Conservation (phyloP, 192 early-diverging fungal genomes). For the Linnemannia elongata region DNA sequence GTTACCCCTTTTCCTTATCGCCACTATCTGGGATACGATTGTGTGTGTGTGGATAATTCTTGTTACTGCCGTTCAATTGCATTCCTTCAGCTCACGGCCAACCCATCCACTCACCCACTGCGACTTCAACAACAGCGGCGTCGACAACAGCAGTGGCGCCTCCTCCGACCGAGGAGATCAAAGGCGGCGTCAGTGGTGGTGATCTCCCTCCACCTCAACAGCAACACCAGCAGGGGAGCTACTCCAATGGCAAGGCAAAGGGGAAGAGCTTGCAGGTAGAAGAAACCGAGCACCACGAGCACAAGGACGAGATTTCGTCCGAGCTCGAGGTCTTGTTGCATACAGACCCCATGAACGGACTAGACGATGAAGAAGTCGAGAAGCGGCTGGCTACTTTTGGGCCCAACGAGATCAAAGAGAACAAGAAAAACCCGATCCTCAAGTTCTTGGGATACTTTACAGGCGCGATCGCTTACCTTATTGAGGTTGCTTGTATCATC, state of each 20-base stretch:
- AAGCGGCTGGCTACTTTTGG: slow-evolving; percentile 81
- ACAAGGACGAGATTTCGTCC: slow-evolving; percentile 81
- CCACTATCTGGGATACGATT: not conserved
- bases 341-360: slow-evolving; percentile 83
- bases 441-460: slow-evolving; percentile 91
- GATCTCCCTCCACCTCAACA: not conserved
- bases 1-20: not conserved
- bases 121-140: not conserved
- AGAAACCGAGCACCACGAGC: slow-evolving; percentile 79
- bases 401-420: slow-evolving; percentile 84
- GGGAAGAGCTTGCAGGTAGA: slow-evolving; percentile 51
- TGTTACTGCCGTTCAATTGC: too few species aligned
- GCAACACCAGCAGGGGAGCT: not conserved
- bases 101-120: not conserved
- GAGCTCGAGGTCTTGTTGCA: slow-evolving; percentile 88
- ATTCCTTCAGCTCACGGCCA: not conserved
- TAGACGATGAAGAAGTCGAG: slow-evolving; percentile 79
- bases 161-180: not conserved
- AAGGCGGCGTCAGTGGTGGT: not conserved
- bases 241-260: not conserved
- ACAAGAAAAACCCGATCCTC: slow-evolving; percentile 84
- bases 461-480: slow-evolving; percentile 89
- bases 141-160: not conserved
- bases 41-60: too few species aligned
- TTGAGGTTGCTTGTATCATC: slow-evolving; percentile 89